These are phyloP conservation scores for Aspergillus calidoustus DNA, from an alignment of 2,329 filamentous ascomycete genomes.

Conservation along the genomic window DNA sequence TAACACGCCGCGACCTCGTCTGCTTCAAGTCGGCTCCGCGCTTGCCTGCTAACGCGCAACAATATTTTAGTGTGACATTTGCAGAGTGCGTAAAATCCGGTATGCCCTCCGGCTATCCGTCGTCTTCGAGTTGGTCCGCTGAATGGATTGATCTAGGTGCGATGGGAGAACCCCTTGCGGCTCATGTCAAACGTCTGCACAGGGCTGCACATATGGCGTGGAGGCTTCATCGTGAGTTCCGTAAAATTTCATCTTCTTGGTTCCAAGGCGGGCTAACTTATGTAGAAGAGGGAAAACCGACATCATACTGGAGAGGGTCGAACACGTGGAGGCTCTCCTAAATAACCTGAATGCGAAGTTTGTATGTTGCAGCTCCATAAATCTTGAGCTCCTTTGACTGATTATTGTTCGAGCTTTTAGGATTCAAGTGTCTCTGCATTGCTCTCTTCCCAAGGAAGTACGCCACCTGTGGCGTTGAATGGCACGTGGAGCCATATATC, in stretches of 20 bases:
- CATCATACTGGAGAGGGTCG: background rate
- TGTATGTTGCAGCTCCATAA: background rate
- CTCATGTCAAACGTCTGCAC: background rate
- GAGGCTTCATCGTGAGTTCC: background rate
- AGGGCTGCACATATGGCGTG: background rate
- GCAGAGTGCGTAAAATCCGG: background rate
- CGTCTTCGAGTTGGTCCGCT: background rate
- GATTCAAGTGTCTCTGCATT: background rate
- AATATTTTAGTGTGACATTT: background rate
- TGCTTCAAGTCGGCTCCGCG: background rate
- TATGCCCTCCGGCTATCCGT: background rate
- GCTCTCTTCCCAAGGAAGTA: background rate
- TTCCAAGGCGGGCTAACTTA: background rate
- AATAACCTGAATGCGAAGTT: background rate
- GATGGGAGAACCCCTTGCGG: background rate
- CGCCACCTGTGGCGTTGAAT: background rate
- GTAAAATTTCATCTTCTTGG: background rate
- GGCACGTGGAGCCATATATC: background rate
- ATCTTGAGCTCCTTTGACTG: background rate
- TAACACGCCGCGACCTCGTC: background rate
- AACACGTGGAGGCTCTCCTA: background rate
- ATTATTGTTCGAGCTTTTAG: background rate
- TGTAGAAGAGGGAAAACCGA: background rate
- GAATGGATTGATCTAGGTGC: background rate
- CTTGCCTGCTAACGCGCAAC: background rate